Base-by-base conservation (phyloP, 2,329 filamentous ascomycete species). In the Pseudocercospora fuligena region DNA sequence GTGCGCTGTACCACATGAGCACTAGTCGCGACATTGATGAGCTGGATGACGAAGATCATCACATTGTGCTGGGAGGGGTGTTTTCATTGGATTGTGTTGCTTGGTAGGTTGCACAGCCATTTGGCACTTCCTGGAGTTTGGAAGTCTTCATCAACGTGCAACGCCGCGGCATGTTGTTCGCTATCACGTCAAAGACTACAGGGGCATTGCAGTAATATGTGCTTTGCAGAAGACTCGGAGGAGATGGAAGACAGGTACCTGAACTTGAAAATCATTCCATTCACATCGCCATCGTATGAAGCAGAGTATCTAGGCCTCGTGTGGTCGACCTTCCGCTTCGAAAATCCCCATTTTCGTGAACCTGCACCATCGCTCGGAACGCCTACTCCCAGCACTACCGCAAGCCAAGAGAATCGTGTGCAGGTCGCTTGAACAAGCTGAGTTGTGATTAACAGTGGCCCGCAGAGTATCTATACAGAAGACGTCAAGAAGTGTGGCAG, bases 381-480 rank as follows among this genome's bases (percentile, higher is more conserved):
- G 56, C 56, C 56, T 27, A 31, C 16, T 33, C 23, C 27, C 56
- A 36, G 19, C 31, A 40, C 12, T 21, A 43, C n/a, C n/a, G 19
- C 25, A 40, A n/a, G 43, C 56, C 56, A 58, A 58, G 56, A 58
- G 56, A 58, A 58, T 58, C 56, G 56, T 58, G 31, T 58, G 56
- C 51, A 56, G 33, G 56, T 40, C 31, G 31, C 19, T 58, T 33
- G 31, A 36, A 40, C 56, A 58, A 58, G 56, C 56, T 58, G 56
- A 58, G 56, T n/a, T 43, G 56, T 43, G 56, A 58, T 58, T 36
- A 58, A 58, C 33, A 58, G 31, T 58, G 33, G 36, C 27, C 56
- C 56, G 31, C 56, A 31, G 56, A 58, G n/a, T 58, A 58, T 58
- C 56, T 58, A 58, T 58, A 58, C 56, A 58, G 56, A 58, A 31